Conservation (phyloP, 192 early-diverging fungal species). For the Funneliformis geosporum region DNA sequence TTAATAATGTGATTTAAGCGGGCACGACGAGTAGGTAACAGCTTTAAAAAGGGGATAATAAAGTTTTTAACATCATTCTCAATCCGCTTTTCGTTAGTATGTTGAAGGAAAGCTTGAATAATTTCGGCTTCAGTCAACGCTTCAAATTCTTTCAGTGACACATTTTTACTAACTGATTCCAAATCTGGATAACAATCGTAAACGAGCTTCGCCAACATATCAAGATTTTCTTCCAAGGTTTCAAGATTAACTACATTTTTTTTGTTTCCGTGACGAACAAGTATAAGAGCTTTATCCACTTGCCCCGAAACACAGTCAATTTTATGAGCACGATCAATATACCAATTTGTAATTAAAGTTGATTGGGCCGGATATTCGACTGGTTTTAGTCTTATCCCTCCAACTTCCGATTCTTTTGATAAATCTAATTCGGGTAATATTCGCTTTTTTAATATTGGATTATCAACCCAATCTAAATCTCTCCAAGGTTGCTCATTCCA, state of each 20-base stretch:
- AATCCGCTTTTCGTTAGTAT: constrained; percentile 44
- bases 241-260: constrained; percentile 55
- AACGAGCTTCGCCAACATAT: constrained; percentile 57
- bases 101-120: constrained; percentile 37
- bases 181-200: constrained; percentile 57
- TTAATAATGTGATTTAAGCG: constrained; percentile 13
- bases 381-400: constrained; percentile 40
- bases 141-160: constrained; percentile 43
- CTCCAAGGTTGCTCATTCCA: constrained; percentile 59
- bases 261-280: constrained; percentile 53
- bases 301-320: constrained; percentile 58
- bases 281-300: constrained; percentile 52
- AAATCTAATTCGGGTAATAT: constrained; percentile 40
- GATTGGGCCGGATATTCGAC: constrained; percentile 52
- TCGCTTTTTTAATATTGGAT: constrained; percentile 41
- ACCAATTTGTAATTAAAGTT: constrained; percentile 58
- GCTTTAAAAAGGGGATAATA: constrained; percentile 50
- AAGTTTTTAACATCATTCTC: constrained; percentile 51
- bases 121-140: constrained; percentile 45
- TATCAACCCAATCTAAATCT: constrained; percentile 61
- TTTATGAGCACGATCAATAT: constrained; percentile 52
- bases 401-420: constrained; percentile 40
- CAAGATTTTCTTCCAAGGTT: constrained; percentile 54
- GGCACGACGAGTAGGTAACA: constrained; percentile 38
- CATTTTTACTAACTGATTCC: constrained; percentile 27